Evolutionary conservation across 2,329 filamentous ascomycete genomes (phyloP), one percentile per base, ranked within the genome.

Genomic region (Helminthosporium solani): DNA sequence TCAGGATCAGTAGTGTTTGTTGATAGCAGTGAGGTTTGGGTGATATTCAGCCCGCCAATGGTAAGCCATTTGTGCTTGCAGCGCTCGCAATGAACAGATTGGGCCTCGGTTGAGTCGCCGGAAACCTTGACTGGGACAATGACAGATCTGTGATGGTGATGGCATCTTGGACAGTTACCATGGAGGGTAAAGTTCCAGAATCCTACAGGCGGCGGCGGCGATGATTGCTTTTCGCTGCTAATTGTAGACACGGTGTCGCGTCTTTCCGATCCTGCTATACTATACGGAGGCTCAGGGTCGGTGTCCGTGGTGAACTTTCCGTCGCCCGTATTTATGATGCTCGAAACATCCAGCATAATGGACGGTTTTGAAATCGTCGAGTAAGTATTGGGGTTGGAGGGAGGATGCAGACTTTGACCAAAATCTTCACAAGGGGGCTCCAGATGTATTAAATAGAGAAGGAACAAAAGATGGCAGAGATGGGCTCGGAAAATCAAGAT

Each of bases 81-180:
- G 2, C 42, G 50, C 7, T 63, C 57, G 21, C 64, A 67, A 11
- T 47, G 7, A 9, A 64, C 43, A 40, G 61, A 44, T 31, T 51
- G 51, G 20, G 53, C 45, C 2, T 57, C 46, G 18, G 25, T 46
- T 4, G 47, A 28, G 37, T 58, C 50, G 18, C 36, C 34, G 8
- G 45, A 41, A 2, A 58, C 41, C 16, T 40, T 52, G 23, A 68
- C 42, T 12, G 56, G 52, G 7, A 66, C 41, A 20, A 49, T 36
- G 30, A 50, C 45, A 9, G 61, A 57, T 11, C 42, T 57, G 46
- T 68, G 59, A 39, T 59, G 45, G 41, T 65, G 63, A 40, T 59
- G 54, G 30, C 63, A 67, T 25, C 50, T 51, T 3, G 64, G 50
- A 37, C 63, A 68, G 34, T 59, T 64, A 7, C 58, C 62, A 36